These are phyloP conservation scores for Phytophthora nicotianae DNA, from an alignment of 352 stramenopile species.

Conservation along the genomic window DNA sequence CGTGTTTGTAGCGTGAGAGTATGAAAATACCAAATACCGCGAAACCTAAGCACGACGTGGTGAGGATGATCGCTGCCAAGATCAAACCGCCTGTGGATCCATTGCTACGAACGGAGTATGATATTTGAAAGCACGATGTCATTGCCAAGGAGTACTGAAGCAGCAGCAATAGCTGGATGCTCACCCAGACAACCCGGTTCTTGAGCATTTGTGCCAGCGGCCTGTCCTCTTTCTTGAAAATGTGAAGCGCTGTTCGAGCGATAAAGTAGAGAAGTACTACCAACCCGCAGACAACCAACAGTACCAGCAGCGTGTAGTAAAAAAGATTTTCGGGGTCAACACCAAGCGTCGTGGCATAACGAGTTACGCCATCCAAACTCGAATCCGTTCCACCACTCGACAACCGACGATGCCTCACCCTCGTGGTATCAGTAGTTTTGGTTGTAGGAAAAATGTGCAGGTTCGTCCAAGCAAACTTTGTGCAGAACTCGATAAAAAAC, in stretches of 20 bases:
- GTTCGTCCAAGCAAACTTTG: slow-evolving; percentile 62
- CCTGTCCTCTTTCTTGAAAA: slow-evolving; percentile 26
- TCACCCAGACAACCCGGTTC: slow-evolving; percentile 48
- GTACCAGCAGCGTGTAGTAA: slow-evolving; percentile 51
- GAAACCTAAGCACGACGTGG: slow-evolving; percentile 37
- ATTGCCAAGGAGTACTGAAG: slow-evolving; percentile 55
- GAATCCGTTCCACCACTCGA: slow-evolving; percentile 13
- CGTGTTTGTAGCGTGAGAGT: slow-evolving; percentile 39
- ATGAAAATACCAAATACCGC: slow-evolving; percentile 49
- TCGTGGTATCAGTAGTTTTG: background rate
- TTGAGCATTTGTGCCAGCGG: slow-evolving; percentile 31
- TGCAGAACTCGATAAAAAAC: slow-evolving; percentile 55
- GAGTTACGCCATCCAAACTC: slow-evolving; percentile 37
- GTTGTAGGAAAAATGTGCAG: slow-evolving; percentile 45
- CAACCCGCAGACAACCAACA: slow-evolving; percentile 29
- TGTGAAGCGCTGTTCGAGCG: slow-evolving; percentile 29
- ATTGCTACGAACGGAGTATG: slow-evolving; percentile 27
- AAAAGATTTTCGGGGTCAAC: slow-evolving; percentile 50
- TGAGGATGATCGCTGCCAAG: slow-evolving; percentile 41
- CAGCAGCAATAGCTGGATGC: slow-evolving; percentile 45
- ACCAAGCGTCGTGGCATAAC: slow-evolving; percentile 46
- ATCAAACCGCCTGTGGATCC: slow-evolving; percentile 24
- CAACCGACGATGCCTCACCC: slow-evolving; percentile 12
- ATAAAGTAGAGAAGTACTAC: slow-evolving; percentile 41
- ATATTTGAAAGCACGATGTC: slow-evolving; percentile 57